Evolutionary conservation across 2,329 filamentous ascomycete genomes (phyloP).

Genomic region (Talaromyces rugulosus): DNA sequence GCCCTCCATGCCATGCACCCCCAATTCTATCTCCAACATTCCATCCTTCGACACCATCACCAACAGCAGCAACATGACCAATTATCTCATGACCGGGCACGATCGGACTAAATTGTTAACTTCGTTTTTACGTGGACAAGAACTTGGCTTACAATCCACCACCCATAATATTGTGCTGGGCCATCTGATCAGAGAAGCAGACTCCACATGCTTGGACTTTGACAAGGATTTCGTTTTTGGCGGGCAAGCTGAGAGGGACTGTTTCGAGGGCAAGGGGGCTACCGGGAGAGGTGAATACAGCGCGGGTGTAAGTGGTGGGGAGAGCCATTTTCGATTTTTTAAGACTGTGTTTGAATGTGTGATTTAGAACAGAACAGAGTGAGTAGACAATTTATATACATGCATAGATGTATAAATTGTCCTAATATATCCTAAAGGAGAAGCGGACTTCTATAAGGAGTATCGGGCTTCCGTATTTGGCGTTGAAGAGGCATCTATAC

Average conservation of each 20-base stretch:
- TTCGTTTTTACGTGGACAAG: background rate
- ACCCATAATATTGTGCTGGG: constrained; percentile 49
- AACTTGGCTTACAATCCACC: constrained; percentile 42
- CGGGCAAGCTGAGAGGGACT: constrained; percentile 54
- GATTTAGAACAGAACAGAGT: background rate
- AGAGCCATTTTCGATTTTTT: constrained; percentile 30
- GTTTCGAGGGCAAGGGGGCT: constrained; percentile 57
- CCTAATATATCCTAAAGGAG: background rate
- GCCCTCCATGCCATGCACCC: constrained; percentile 63
- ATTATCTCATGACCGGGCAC: constrained; percentile 69
- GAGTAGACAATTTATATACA: background rate
- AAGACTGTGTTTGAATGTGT: background rate
- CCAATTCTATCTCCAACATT: constrained; percentile 64
- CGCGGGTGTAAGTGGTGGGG: constrained; percentile 65
- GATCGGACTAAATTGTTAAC: constrained; percentile 42
- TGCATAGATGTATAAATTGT: background rate
- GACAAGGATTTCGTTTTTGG: constrained; percentile 59
- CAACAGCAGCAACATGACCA: constrained; percentile 61
- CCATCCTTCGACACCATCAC: constrained; percentile 51
- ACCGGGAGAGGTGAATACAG: constrained; percentile 53
- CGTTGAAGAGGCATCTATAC: background rate
- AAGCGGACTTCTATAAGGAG: background rate
- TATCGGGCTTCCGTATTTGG: background rate
- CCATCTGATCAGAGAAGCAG: constrained; percentile 59
- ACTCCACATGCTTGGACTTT: constrained; percentile 70